These are phyloP conservation scores for Fraxinus platypoda DNA, from an alignment of 305 asterid species.

Conservation along the genomic window DNA sequence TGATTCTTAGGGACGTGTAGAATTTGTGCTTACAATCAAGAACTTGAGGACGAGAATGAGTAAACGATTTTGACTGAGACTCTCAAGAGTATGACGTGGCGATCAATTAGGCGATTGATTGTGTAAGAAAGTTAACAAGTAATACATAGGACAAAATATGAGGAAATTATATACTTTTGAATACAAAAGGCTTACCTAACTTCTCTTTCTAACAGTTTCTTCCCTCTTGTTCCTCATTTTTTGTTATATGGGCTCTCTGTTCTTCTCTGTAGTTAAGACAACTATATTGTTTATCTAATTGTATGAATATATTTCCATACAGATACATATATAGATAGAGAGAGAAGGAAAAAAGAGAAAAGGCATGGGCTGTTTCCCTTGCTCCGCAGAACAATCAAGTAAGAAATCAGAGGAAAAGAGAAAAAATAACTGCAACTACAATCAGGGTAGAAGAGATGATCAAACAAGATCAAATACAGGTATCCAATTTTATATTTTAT, in stretches of 20 bases:
- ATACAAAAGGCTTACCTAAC: background rate
- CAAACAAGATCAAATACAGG: slow-evolving; percentile 32
- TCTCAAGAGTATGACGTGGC: background rate
- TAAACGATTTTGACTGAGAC: background rate
- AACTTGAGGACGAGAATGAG: background rate
- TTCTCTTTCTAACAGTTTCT: slow-evolving; percentile 12
- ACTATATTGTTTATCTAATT: background rate
- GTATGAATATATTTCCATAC: background rate
- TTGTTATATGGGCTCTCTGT: slow-evolving; percentile 7
- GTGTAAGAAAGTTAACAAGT: slow-evolving; percentile 6
- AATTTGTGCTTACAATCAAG: background rate
- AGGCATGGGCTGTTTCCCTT: slow-evolving; percentile 54
- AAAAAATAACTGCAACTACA: slow-evolving; percentile 7
- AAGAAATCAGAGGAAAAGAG: slow-evolving; percentile 29
- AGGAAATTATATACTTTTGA: background rate
- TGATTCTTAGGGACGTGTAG: background rate
- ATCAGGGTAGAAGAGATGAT: slow-evolving; percentile 31
- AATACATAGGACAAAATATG: slow-evolving; percentile 1
- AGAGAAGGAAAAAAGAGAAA: slow-evolving; percentile 1
- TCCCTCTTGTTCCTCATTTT: slow-evolving; percentile 20
- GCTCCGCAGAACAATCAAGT: slow-evolving; percentile 40
- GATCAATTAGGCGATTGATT: slow-evolving; percentile 6
- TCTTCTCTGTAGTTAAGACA: slow-evolving; percentile 18
- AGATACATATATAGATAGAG: background rate
- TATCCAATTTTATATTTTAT: slow-evolving; percentile 8